Evolutionary conservation across 495 filamentous ascomycete species (phyloP).

Genomic region (Penicillium maclennaniae): DNA sequence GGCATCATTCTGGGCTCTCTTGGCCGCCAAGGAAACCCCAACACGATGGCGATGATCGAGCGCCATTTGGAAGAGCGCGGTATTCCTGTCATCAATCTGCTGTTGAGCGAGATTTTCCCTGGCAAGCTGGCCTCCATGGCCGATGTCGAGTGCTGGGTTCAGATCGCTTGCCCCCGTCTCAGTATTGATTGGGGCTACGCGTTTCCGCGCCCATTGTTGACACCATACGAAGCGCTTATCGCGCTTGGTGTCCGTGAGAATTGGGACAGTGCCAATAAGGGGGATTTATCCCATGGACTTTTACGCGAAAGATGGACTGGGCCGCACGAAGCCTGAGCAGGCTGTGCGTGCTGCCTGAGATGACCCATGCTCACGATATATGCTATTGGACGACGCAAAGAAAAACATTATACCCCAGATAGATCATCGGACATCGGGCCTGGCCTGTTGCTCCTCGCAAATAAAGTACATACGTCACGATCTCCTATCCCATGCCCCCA

Average conservation of each 20-base stretch:
- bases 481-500: background rate
- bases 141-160: constrained; percentile 96
- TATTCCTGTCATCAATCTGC: constrained; percentile 74
- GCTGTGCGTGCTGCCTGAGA: constrained; percentile 21
- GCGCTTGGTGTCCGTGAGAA: constrained; percentile 72
- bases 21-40: constrained; percentile 90
- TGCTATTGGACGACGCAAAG: background rate
- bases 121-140: constrained; percentile 87
- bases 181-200: constrained; percentile 99
- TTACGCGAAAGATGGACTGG: constrained; percentile 88
- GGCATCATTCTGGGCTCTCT: constrained; percentile 91
- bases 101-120: constrained; percentile 93
- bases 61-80: constrained; percentile 60
- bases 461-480: background rate
- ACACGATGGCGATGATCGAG: constrained; percentile 86
- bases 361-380: background rate
- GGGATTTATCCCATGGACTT: constrained; percentile 98
- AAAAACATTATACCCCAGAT: constrained; percentile 17
- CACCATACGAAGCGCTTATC: constrained; percentile 91
- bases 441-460: constrained; percentile 4
- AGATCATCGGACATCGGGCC: constrained; percentile 18
- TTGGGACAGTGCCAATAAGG: constrained; percentile 64
- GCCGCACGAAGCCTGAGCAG: constrained; percentile 62
- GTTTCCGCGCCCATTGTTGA: constrained; percentile 81
- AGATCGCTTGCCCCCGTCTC: constrained; percentile 89